phyloP scores from a whole-genome alignment of 441 rosid genomes.

The Euphorbia celastroides region DNA sequence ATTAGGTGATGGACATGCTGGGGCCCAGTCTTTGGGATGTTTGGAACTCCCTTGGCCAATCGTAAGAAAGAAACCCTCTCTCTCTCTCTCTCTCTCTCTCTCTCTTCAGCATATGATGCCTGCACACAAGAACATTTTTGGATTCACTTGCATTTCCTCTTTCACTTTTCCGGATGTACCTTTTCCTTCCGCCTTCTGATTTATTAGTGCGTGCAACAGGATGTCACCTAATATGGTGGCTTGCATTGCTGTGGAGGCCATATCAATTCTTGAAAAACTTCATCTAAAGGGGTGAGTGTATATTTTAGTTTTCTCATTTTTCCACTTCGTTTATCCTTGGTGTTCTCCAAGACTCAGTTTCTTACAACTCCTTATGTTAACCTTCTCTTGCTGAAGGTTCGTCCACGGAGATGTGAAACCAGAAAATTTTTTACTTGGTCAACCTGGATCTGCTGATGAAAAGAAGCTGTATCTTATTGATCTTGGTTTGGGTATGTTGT shows the following conservation, averaged over 20 bases:
- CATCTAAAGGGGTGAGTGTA: conserved; percentile 72
- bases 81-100: conserved; percentile 6
- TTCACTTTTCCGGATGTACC: background rate
- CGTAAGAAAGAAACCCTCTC: conserved; percentile 48
- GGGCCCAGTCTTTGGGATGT: conserved; percentile 99
- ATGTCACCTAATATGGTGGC: conserved; percentile 87
- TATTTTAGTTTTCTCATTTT: conserved; percentile 7
- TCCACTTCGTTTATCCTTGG: background rate
- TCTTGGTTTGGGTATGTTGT: conserved; percentile 80
- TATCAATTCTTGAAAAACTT: conserved; percentile 90
- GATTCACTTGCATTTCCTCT: background rate
- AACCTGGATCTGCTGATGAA: conserved; percentile 81
- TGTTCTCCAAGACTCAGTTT: conserved; percentile 12
- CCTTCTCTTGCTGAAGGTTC: conserved; percentile 49
- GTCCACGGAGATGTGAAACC: conserved; percentile 98
- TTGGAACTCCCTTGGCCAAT: conserved; percentile 73
- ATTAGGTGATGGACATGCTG: conserved; percentile 96
- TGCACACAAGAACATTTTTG: background rate
- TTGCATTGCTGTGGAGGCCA: conserved; percentile 93
- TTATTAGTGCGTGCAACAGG: conserved; percentile 38
- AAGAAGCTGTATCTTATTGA: conserved; percentile 90
- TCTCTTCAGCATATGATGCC: background rate
- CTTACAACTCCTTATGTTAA: conserved; percentile 12
- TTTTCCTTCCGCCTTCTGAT: conserved; percentile 6
- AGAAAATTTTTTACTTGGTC: conserved; percentile 89